Evolutionary conservation across 805 yeast species (phyloP).

Genomic region (Cyberlindnera sargentensis): DNA sequence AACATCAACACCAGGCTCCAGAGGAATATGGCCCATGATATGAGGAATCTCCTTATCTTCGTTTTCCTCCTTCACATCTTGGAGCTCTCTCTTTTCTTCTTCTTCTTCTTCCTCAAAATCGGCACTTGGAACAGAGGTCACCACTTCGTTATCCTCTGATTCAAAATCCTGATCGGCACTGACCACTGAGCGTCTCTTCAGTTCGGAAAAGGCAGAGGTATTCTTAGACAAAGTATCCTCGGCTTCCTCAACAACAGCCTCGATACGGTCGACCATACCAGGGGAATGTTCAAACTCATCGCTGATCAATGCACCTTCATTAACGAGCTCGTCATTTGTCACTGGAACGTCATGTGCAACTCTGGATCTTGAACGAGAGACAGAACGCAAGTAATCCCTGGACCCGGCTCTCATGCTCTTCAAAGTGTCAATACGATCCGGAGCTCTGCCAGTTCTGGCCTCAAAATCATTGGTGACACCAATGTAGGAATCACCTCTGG

Average conservation of each 20-base stretch:
- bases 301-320: conserved; percentile 48
- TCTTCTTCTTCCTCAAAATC: conserved; percentile 5
- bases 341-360: conserved; percentile 29
- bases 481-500: conserved; percentile 73
- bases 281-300: conserved; percentile 32
- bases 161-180: conserved; percentile 1
- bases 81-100: not conserved
- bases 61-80: not conserved
- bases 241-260: conserved; percentile 11
- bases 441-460: conserved; percentile 21
- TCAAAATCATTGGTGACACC: conserved; percentile 35
- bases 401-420: conserved; percentile 26
- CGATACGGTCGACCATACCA: conserved; percentile 13
- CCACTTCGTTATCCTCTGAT: not conserved
- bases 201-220: not conserved
- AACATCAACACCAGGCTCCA: no score
- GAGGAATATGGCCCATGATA: no score
- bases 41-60: not conserved
- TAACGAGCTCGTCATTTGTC: conserved; percentile 36
- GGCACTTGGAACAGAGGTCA: not conserved
- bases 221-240: conserved; percentile 1
- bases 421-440: conserved; percentile 17
- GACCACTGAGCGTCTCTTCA: not conserved
- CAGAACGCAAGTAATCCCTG: conserved; percentile 51
- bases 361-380: conserved; percentile 59